A percentile compares a stretch with the other conserved stretches of the same genome.
Evolutionary conservation across 805 yeast genomes (phyloP).

Genomic region (Saturnispora dispora): DNA sequence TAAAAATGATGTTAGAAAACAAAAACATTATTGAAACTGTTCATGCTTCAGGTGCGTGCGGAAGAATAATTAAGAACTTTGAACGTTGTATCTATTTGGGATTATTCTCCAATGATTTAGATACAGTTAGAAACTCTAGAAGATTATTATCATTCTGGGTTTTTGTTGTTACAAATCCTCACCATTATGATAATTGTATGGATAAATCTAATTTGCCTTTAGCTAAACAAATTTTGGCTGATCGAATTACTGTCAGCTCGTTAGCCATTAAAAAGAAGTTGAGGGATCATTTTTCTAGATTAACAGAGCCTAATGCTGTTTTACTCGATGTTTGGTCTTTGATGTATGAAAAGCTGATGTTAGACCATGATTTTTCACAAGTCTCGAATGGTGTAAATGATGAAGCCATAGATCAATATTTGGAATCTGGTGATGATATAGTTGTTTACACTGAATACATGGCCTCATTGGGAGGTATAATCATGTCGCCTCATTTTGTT

Average conservation of each 20-base stretch:
- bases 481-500: slow-evolving; percentile 30
- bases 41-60: slow-evolving; percentile 24
- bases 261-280: slow-evolving; percentile 66
- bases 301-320: slow-evolving; percentile 31
- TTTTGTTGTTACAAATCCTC: slow-evolving; percentile 14
- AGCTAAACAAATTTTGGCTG: slow-evolving; percentile 39
- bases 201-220: slow-evolving; percentile 29
- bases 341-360: slow-evolving; percentile 33
- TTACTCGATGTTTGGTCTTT: slow-evolving; percentile 34
- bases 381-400: background rate
- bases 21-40: slow-evolving; percentile 5
- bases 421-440: slow-evolving; percentile 10
- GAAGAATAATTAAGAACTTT: slow-evolving; percentile 29
- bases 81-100: slow-evolving; percentile 46
- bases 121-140: slow-evolving; percentile 40
- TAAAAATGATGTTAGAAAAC: slow-evolving; percentile 3
- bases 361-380: slow-evolving; percentile 7
- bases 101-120: slow-evolving; percentile 42
- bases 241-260: slow-evolving; percentile 57
- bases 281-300: slow-evolving; percentile 31
- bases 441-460: slow-evolving; percentile 61
- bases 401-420: background rate
- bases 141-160: slow-evolving; percentile 28
- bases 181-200: slow-evolving; percentile 21
- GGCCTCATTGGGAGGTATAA: slow-evolving; percentile 61